These are phyloP conservation scores for Parastagonospora nodorum DNA, from an alignment of 2,329 filamentous ascomycete species.

Conservation along the genomic window DNA sequence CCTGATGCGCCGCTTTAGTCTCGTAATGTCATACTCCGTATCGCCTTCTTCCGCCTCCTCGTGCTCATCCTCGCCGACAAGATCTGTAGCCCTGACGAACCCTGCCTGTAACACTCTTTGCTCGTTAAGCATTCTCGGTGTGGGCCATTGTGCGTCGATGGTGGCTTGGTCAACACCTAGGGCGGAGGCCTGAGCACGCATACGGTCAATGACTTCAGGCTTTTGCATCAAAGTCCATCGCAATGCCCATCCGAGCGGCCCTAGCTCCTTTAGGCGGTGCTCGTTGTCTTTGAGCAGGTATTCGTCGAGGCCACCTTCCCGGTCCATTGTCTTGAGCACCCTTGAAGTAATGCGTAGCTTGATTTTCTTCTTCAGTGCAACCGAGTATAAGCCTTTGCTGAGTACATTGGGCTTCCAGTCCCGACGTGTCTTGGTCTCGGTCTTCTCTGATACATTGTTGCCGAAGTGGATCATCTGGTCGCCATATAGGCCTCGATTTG, in stretches of 20 bases:
- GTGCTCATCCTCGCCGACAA: constrained; percentile 8
- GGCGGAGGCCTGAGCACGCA: constrained; percentile 66
- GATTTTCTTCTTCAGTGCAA: constrained; percentile 65
- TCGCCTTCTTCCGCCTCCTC: constrained; percentile 5
- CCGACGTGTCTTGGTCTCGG: constrained; percentile 72
- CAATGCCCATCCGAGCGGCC: constrained; percentile 86
- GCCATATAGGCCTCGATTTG: constrained; percentile 76
- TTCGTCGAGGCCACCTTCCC: constrained; percentile 85
- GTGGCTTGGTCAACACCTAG: constrained; percentile 65
- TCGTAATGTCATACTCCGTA: constrained; percentile 7
- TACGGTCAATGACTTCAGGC: constrained; percentile 66
- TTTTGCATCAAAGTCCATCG: constrained; percentile 90
- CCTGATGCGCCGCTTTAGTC: constrained; percentile 6
- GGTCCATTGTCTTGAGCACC: constrained; percentile 71
- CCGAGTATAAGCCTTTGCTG: constrained; percentile 69
- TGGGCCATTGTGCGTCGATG: constrained; percentile 41
- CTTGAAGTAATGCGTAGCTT: constrained; percentile 71
- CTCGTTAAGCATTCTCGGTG: constrained; percentile 18
- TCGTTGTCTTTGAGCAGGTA: constrained; percentile 85
- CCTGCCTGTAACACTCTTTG: constrained; percentile 6
- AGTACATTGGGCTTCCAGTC: constrained; percentile 76
- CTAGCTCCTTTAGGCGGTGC: constrained; percentile 80
- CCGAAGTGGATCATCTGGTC: constrained; percentile 74
- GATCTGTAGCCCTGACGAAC: constrained; percentile 8
- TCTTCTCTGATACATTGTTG: constrained; percentile 73